Evolutionary conservation across 163 green algal genomes (phyloP), one percentile per base, ranked within the genome.

Genomic region (Chlorella variabilis): DNA sequence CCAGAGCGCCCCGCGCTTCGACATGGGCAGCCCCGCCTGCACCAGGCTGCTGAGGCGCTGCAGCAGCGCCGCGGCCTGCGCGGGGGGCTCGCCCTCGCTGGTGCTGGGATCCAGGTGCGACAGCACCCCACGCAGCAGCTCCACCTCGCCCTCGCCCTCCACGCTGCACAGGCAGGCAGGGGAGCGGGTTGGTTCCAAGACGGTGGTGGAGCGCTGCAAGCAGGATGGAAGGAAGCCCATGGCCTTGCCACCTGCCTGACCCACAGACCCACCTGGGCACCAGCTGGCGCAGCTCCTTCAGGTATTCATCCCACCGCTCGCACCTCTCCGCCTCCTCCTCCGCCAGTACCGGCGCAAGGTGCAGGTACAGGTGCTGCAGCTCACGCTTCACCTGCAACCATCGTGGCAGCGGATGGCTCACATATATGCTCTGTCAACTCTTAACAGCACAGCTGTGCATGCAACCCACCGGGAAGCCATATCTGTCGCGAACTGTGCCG

Each of bases 251-350:
- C n/a, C n/a, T n/a, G n/a, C n/a, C n/a, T n/a, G n/a, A n/a, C n/a
- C n/a, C n/a, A n/a, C n/a, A n/a, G n/a, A 36, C 67, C 39, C 41
- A 59, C 70, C 70, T 69, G 54, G 33, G 20, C 21, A 68, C 36
- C 2, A 56, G 11, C 4, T 6, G 15, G 42, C 62, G 38, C 29
- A 85, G 62, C 8, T 78, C 77, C 20, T 15, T 41, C 20, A 94
- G 66, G 62, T 88, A 91, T 0, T 62, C 21, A 2, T 70, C 38
- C 90, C 90, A 94, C 0, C 77, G 71, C 42, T 83, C 29, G 27
- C 59, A 65, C 7, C 91, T 81, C 58, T 94, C 91, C 5, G 42
- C 51, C 67, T 94, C 91, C 71, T 94, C 90, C 34, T 87, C 83
- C 20, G 86, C 83, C 87, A 88, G 94, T 1, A 91, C 63, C 4